Evolutionary conservation across 2,329 filamentous ascomycete species (phyloP).

Genomic region (Phialemonium atrogriseum): DNA sequence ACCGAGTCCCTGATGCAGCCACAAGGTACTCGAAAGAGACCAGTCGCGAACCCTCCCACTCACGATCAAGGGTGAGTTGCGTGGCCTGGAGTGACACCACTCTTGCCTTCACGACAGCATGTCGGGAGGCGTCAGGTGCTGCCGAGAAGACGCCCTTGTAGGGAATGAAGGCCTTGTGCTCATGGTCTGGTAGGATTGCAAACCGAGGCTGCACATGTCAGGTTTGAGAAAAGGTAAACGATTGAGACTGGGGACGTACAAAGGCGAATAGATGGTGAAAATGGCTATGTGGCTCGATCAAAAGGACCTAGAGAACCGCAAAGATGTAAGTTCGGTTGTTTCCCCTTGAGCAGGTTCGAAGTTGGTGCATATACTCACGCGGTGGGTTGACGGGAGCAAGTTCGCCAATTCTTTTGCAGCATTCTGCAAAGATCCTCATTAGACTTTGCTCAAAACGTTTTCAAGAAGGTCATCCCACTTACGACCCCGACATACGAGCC

Average conservation of each 20-base stretch:
- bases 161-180: slow-evolving; percentile 39
- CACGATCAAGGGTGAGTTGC: slow-evolving; percentile 25
- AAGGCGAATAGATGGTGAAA: slow-evolving; percentile 41
- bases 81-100: slow-evolving; percentile 19
- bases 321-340: too few species aligned
- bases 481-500: slow-evolving; percentile 36
- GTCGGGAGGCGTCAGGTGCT: slow-evolving; percentile 20
- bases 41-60: slow-evolving; percentile 19
- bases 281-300: slow-evolving; percentile 41
- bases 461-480: too few species aligned
- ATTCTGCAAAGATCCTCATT: slow-evolving; percentile 12
- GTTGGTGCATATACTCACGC: slow-evolving; percentile 13
- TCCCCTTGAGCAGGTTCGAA: too few species aligned
- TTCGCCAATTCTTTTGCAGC: slow-evolving; percentile 26
- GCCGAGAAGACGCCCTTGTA: slow-evolving; percentile 25
- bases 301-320: slow-evolving; percentile 24
- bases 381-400: slow-evolving; percentile 26
- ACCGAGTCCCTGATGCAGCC: slow-evolving; percentile 33
- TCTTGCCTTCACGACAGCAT: slow-evolving; percentile 24
- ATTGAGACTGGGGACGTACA: slow-evolving; percentile 10
- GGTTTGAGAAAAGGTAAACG: neutral
- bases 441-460: neutral
- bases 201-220: slow-evolving; percentile 27
- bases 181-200: slow-evolving; percentile 30
- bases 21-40: slow-evolving; percentile 35